Conservation (phyloP, 179 eudicot genomes). For the Silene coronaria region DNA sequence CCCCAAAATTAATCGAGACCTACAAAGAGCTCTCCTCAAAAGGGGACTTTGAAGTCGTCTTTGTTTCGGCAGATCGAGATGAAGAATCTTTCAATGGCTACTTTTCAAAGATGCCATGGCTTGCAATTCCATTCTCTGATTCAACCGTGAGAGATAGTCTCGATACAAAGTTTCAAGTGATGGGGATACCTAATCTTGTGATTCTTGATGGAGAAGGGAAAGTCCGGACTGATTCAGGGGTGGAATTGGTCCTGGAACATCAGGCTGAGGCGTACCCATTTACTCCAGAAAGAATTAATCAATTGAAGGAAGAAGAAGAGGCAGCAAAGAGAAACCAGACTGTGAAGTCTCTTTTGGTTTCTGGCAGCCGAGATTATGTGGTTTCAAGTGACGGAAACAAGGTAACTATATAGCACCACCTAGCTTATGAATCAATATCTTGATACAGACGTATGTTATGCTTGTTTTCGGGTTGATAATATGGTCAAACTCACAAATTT, state of each 20-base stretch:
- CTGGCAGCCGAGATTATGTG: conserved; percentile 42
- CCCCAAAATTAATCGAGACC: conserved; percentile 32
- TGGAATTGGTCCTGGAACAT: conserved; percentile 28
- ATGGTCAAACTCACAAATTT: not conserved
- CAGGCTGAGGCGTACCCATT: conserved; percentile 39
- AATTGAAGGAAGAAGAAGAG: conserved; percentile 42
- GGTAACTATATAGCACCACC: conserved; percentile 19
- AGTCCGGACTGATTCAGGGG: conserved; percentile 34
- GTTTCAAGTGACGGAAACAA: conserved; percentile 35
- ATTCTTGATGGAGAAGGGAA: conserved; percentile 36
- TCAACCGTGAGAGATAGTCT: conserved; percentile 17
- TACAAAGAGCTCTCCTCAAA: conserved; percentile 34
- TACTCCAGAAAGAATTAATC: conserved; percentile 30
- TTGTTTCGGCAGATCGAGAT: conserved; percentile 33
- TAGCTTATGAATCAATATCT: not conserved
- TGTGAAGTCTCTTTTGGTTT: conserved; percentile 38
- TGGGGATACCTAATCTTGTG: conserved; percentile 42
- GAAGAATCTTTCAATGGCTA: conserved; percentile 32
- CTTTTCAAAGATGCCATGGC: conserved; percentile 53
- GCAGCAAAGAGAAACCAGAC: conserved; percentile 38
- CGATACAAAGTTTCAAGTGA: conserved; percentile 27
- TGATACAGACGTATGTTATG: not conserved
- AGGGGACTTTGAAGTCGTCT: conserved; percentile 37
- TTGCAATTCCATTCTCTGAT: conserved; percentile 44
- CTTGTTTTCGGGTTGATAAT: not conserved